Evolutionary conservation across 495 filamentous ascomycete species (phyloP).

Genomic region (Aspergillus hancockii): DNA sequence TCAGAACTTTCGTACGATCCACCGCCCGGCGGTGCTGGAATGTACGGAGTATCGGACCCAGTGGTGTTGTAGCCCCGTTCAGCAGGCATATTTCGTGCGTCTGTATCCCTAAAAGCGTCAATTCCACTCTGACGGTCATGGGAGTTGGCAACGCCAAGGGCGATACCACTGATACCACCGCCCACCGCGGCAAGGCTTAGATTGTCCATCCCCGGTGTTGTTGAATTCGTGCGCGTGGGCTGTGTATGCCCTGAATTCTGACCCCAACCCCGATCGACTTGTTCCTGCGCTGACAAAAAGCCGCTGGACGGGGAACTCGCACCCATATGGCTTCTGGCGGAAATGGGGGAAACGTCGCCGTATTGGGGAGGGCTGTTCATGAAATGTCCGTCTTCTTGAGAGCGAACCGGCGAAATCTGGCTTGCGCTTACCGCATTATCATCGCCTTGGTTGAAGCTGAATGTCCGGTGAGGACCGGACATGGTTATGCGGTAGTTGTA

Average conservation of each 20-base stretch:
- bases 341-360: slow-evolving; percentile 23
- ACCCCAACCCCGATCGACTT: slow-evolving; percentile 13
- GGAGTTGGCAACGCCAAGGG: slow-evolving; percentile 69
- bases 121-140: slow-evolving; percentile 73
- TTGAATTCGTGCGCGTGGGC: slow-evolving; percentile 46
- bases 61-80: slow-evolving; percentile 47
- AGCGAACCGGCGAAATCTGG: slow-evolving; percentile 1
- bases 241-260: slow-evolving; percentile 26
- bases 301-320: slow-evolving; percentile 11
- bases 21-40: slow-evolving; percentile 33
- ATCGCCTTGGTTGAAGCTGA: slow-evolving; percentile 24
- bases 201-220: slow-evolving; percentile 75
- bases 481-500: slow-evolving; percentile 15
- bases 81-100: slow-evolving; percentile 43
- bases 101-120: slow-evolving; percentile 60
- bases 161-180: slow-evolving; percentile 77
- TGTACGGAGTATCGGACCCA: slow-evolving; percentile 47
- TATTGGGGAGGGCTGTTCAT: slow-evolving; percentile 16
- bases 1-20: slow-evolving; percentile 26
- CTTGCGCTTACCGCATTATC: slow-evolving; percentile 6
- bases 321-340: slow-evolving; percentile 12
- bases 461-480: slow-evolving; percentile 21
- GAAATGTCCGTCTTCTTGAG: slow-evolving; percentile 9
- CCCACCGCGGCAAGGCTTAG: slow-evolving; percentile 69
- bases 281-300: slow-evolving; percentile 20